Evolutionary conservation across 306 rosid species (phyloP), one percentile per base, ranked within the genome.

Genomic region (Fragaria iinumae): DNA sequence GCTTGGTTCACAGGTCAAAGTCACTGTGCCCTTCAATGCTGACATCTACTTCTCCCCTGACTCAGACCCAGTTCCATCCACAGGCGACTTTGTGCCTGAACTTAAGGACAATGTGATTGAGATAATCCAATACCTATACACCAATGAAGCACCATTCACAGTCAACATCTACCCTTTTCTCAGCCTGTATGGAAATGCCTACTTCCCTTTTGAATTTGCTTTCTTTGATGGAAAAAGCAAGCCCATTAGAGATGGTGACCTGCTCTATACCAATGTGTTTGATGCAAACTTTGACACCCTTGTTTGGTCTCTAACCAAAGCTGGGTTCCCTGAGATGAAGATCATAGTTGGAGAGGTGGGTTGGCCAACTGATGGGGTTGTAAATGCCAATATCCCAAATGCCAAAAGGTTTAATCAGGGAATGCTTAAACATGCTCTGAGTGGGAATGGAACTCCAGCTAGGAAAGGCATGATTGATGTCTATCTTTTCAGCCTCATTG

Each of bases 1-100:
- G 5, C 49, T 86, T 41, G 96, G 92, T 8, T 77, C 87, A 69
- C 82, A 82, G 75, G 88, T 95, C 69, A 95, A 95, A 83, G 90
- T 82, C 73, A 95, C 97, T 6, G 93, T 95, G 60, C 97, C 98
- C n/a, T 89, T 95, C 89, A 95, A 95, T 79, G 96, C 98, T 9
- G 98, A 95, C 84, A 79, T 88, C 65, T 95, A 95, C 81, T 81
- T 73, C 82, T 92, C 98, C 45, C 97, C 97, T 1, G 96, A 83
- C 36, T 83, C 93, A 49, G 83, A 95, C 81, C 93, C 84, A 17
- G 92, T 89, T 27, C 98, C 98, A 50, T 90, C 98, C 18, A 94
- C 97, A 0, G 98, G 98, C 3, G 96, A 92, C 69, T 95, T 95
- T 84, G 81, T 97, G 39, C 89, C 97, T 7, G 93, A 89, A 53